Percentiles rank a stretch among this genome's conserved stretches.
phyloP scores from a whole-genome alignment of 345 rosid genomes.

The Corchorus capsularis region DNA sequence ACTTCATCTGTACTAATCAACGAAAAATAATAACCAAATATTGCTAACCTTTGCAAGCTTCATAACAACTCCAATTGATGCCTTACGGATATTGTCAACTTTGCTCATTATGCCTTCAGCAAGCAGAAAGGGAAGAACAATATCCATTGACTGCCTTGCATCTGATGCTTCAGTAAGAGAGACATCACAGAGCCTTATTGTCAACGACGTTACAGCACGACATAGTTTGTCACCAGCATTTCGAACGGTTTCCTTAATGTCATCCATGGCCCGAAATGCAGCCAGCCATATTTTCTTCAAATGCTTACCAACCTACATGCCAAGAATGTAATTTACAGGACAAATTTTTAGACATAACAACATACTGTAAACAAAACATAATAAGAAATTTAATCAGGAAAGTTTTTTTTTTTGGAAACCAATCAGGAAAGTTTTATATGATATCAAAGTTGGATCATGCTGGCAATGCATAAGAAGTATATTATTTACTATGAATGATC shows the following conservation, averaged over 20 bases:
- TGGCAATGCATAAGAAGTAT: not conserved
- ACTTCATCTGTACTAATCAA: not conserved
- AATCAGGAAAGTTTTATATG: not conserved
- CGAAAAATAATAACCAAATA: not conserved
- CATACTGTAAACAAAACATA: not conserved
- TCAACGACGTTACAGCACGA: slow-evolving; percentile 69
- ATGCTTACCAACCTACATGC: slow-evolving; percentile 67
- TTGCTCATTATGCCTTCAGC: slow-evolving; percentile 90
- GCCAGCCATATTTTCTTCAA: slow-evolving; percentile 77
- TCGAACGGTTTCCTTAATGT: slow-evolving; percentile 97
- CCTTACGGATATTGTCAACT: slow-evolving; percentile 81
- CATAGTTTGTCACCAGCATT: slow-evolving; percentile 93
- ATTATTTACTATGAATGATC: not conserved
- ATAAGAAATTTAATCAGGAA: not conserved
- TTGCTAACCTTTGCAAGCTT: slow-evolving; percentile 86
- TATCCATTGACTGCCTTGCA: slow-evolving; percentile 74
- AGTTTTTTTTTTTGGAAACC: not conserved
- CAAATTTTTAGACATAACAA: not conserved
- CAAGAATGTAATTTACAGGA: slow-evolving; percentile 7
- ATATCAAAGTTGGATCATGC: not conserved
- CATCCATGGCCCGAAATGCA: slow-evolving; percentile 98
- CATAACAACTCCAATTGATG: slow-evolving; percentile 95
- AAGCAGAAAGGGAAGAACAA: slow-evolving; percentile 84
- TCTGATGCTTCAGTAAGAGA: slow-evolving; percentile 78
- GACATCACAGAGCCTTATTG: slow-evolving; percentile 87